Conservation (phyloP, 2,329 filamentous ascomycete genomes). For the Ambrosiella xylebori region DNA sequence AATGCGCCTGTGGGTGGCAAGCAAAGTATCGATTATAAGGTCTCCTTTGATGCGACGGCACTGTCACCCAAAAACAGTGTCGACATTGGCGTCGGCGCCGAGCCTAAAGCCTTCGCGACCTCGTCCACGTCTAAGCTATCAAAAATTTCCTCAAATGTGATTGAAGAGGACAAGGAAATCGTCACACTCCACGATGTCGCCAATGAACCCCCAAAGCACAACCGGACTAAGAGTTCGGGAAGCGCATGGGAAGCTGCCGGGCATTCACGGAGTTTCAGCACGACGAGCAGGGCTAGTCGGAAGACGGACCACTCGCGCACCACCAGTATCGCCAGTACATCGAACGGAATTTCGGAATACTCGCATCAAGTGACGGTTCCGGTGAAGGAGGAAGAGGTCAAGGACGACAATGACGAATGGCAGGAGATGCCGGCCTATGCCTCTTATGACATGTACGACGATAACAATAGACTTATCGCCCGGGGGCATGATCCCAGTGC, state of each 20-base stretch:
- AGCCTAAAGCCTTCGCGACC: background rate
- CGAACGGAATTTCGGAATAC: conserved; percentile 52
- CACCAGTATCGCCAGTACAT: conserved; percentile 23
- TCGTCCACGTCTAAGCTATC: background rate
- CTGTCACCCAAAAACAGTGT: background rate
- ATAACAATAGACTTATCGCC: conserved; percentile 75
- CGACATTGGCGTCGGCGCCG: background rate
- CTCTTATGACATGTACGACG: conserved; percentile 87
- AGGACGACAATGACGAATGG: conserved; percentile 57
- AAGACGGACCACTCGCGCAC: conserved; percentile 21
- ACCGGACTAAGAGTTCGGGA: background rate
- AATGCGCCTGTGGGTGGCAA: background rate
- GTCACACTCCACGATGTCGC: background rate
- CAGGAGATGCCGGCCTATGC: conserved; percentile 89
- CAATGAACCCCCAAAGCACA: background rate
- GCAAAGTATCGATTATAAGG: background rate
- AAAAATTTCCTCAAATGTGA: background rate
- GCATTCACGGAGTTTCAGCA: conserved; percentile 12
- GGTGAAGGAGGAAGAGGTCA: conserved; percentile 32
- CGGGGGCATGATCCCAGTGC: conserved; percentile 57
- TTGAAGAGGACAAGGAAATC: background rate
- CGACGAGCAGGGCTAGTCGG: conserved; percentile 5
- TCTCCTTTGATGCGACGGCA: background rate
- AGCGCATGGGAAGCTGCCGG: background rate
- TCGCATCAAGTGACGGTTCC: conserved; percentile 65